phyloP scores from a whole-genome alignment of 2,329 filamentous ascomycete genomes.

The Aureobasidium sp. region DNA sequence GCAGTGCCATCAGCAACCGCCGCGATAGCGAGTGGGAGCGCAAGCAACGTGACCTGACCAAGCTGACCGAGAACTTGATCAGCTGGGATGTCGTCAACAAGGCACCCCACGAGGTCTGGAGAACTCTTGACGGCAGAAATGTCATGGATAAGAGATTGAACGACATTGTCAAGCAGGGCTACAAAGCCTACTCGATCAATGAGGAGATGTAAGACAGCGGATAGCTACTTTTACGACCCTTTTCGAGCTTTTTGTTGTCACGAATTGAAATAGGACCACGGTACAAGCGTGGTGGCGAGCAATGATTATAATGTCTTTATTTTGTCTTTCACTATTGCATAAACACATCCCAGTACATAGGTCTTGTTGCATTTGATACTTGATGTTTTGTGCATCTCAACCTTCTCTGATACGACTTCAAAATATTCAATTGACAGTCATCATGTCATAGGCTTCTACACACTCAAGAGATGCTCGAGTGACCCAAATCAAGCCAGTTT shows the following conservation, averaged over 20 bases:
- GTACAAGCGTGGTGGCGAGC: not conserved
- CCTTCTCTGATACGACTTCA: not conserved
- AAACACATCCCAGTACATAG: not conserved
- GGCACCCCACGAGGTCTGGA: slow-evolving; percentile 84
- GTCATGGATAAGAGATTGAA: slow-evolving; percentile 72
- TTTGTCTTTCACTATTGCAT: not conserved
- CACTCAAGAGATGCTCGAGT: not conserved
- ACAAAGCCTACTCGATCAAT: slow-evolving; percentile 7
- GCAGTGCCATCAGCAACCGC: slow-evolving; percentile 66
- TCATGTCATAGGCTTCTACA: not conserved
- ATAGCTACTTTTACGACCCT: not conserved
- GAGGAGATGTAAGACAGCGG: not conserved
- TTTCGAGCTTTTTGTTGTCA: not conserved
- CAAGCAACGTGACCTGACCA: slow-evolving; percentile 78
- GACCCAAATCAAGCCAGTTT: not conserved
- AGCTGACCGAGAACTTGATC: slow-evolving; percentile 69
- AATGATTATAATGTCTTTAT: slow-evolving; percentile 7
- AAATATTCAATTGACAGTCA: not conserved
- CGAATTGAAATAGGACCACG: not conserved
- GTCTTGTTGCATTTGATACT: not conserved
- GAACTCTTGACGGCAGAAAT: slow-evolving; percentile 61
- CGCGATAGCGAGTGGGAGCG: slow-evolving; percentile 66
- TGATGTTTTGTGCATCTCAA: not conserved
- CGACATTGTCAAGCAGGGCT: slow-evolving; percentile 53
- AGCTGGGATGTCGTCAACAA: slow-evolving; percentile 81